A percentile compares a stretch with the other conserved stretches of the same genome.
phyloP scores from a whole-genome alignment of 1,284 basidiomycete genomes.

The Ganoderma boninense region DNA sequence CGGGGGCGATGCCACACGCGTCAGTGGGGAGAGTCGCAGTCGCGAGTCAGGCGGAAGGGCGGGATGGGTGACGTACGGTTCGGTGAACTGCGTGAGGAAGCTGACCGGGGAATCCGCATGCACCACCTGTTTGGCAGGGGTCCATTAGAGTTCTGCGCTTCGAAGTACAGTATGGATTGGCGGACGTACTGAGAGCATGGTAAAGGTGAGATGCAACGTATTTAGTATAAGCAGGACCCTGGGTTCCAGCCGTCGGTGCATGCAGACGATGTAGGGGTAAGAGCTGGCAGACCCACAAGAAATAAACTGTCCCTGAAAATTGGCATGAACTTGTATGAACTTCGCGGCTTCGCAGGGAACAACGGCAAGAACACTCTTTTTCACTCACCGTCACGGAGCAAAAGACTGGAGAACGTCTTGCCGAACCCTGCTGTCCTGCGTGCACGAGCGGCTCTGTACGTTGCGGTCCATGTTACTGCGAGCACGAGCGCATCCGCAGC shows the following conservation, averaged over 20 bases:
- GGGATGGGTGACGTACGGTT: not conserved
- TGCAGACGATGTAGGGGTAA: too few relatives aligned
- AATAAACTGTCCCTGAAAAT: not conserved
- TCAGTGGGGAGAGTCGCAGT: not conserved
- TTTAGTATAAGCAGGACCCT: not conserved
- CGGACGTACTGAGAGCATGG: not conserved
- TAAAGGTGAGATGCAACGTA: not conserved
- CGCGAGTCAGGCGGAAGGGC: too few relatives aligned
- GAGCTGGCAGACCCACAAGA: too few relatives aligned
- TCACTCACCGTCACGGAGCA: not conserved
- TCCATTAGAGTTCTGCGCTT: too few relatives aligned
- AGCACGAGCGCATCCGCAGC: not conserved
- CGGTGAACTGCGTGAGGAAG: not conserved
- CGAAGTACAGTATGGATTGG: not conserved
- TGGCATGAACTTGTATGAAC: not conserved
- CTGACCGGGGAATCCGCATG: not conserved
- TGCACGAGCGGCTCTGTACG: not conserved
- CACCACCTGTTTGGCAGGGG: not conserved
- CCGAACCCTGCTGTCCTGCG: not conserved
- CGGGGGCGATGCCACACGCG: not conserved
- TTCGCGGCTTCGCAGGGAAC: not conserved
- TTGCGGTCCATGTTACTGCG: not conserved
- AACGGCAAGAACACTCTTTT: not conserved
- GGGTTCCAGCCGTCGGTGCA: too few relatives aligned
- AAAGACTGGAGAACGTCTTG: not conserved